Evolutionary conservation across 2,329 filamentous ascomycete species (phyloP), one percentile per base, ranked within the genome.

Genomic region (Aspergillus pseudoviridinutans): DNA sequence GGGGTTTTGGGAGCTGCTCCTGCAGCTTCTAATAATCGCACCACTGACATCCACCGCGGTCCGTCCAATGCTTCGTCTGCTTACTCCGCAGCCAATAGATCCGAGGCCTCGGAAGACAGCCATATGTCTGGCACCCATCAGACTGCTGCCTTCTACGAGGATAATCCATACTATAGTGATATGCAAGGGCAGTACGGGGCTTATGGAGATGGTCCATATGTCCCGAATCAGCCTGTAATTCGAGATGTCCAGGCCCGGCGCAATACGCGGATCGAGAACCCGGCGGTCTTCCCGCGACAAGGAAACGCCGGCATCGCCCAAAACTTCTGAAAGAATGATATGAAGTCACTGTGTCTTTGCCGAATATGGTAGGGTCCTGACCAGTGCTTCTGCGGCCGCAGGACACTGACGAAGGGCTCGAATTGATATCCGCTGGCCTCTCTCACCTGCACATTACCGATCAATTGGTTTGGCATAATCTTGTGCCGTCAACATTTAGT

Each of bases 31-130:
- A 83, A 84, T 60, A 88, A 89, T 73, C 82, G 85, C 53, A 80
- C 78, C 51, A 80, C 77, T 27, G 90, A 91, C 64, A 89, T 97
- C 38, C 90, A 89, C 64, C 89, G 94, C 54, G 94, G 94, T 1
- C 87, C 91, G 1, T 97, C 93, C 5, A 97, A 97, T 69, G 94
- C 94, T 5, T 99, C 94, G 0, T 97, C 94, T 0, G 92, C 91
- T 1, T 99, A 97, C 78, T 97, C 92, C 62, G 88, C 87, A 12
- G 89, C 86, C 7, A 87, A 86, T 49, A 85, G 85, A 58, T 97
- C 93, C 0, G 84, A 87, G 60, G 75, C 78, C 22, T 86, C 84
- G 14, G 81, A 80, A 22, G 83, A 86, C 47, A 79, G 78, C 55
- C 78, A 79, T 38, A 76, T 82, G 68, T 77, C 77, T 14, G 71